Evolutionary conservation across 441 rosid genomes (phyloP).

Genomic region (Populus tomentosa): DNA sequence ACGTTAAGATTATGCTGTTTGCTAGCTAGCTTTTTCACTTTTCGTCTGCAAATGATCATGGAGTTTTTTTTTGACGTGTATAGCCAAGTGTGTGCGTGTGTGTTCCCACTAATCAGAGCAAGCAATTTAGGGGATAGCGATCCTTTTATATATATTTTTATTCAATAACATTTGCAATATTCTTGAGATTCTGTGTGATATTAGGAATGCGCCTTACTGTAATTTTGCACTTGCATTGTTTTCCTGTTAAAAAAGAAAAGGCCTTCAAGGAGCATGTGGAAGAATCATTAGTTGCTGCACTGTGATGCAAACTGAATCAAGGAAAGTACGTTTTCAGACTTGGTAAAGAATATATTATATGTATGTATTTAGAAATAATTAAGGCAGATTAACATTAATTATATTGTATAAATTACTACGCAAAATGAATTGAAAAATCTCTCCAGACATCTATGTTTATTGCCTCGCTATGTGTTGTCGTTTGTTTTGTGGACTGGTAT

Average conservation of each 20-base stretch:
- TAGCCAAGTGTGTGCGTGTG: too few relatives aligned
- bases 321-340: neutral
- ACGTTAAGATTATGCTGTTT: neutral
- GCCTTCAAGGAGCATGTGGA: neutral
- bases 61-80: too few relatives aligned
- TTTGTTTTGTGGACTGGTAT: neutral
- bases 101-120: neutral
- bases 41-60: too few relatives aligned
- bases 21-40: slow-evolving; percentile 14
- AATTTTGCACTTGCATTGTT: neutral
- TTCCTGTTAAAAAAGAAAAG: neutral
- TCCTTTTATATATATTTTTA: too few relatives aligned
- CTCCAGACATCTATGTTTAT: neutral
- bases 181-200: neutral
- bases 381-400: neutral
- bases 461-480: neutral
- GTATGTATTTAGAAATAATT: too few relatives aligned
- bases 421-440: neutral
- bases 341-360: neutral
- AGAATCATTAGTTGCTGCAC: too few relatives aligned
- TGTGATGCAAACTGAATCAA: too few relatives aligned
- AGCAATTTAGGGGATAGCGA: neutral
- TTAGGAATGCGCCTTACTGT: neutral
- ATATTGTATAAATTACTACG: neutral
- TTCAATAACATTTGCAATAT: neutral